phyloP scores from a whole-genome alignment of 176 grass and related monocot genomes.

The Chrysopogon serrulatus region DNA sequence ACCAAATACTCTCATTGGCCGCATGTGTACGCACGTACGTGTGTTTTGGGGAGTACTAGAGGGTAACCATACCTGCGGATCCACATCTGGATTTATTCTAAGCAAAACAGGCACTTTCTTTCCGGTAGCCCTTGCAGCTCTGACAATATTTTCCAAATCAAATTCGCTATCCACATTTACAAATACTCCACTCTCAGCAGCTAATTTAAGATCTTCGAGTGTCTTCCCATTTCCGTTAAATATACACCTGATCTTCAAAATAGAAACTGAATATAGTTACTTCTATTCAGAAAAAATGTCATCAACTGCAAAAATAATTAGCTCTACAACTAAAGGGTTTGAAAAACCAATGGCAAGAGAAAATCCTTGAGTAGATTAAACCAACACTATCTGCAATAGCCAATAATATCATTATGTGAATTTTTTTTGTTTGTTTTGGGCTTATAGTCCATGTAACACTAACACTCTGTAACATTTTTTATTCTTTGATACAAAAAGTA shows the following conservation, averaged over 20 bases:
- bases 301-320: neutral
- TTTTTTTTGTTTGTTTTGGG: neutral
- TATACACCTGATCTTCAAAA: conserved; percentile 90
- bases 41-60: neutral
- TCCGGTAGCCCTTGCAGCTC: conserved; percentile 62
- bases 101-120: conserved; percentile 93
- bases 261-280: conserved; percentile 3
- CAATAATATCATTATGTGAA: neutral
- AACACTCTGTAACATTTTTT: neutral
- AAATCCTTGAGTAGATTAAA: neutral
- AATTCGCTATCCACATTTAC: conserved; percentile 98
- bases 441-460: neutral
- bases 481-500: neutral
- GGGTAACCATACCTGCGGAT: conserved; percentile 71
- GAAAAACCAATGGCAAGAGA: neutral
- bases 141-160: conserved; percentile 91
- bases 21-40: neutral
- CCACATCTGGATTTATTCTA: conserved; percentile 96
- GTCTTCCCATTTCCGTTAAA: conserved; percentile 98
- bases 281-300: neutral
- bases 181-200: conserved; percentile 85
- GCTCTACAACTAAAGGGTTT: neutral
- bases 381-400: neutral
- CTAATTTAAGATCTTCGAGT: conserved; percentile 83
- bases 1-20: conserved; percentile 5